Percentiles rank a stretch among this genome's conserved stretches.
Conservation (phyloP, 495 filamentous ascomycete species). For the Tuber brumale region DNA sequence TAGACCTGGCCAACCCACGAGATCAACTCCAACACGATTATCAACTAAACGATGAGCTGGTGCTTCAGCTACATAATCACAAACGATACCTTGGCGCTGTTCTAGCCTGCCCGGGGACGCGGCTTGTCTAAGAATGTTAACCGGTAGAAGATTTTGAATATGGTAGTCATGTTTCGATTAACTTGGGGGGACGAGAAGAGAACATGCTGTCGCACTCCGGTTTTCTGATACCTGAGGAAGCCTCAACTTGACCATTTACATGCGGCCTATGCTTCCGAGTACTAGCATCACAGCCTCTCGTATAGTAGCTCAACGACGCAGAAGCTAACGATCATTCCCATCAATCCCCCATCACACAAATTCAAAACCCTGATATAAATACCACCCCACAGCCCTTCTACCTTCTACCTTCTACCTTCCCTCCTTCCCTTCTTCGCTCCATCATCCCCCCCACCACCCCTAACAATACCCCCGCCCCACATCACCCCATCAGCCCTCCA, state of each 20-base stretch:
- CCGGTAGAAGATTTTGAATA: neutral
- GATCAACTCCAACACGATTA: constrained; percentile 19
- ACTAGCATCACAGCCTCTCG: neutral
- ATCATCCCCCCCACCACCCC: neutral
- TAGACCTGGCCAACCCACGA: constrained; percentile 47
- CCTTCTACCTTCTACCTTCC: neutral
- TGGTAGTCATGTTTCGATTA: neutral
- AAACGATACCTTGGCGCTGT: constrained; percentile 44
- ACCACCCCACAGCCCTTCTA: neutral
- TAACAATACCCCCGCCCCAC: constrained; percentile 22
- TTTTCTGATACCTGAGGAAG: neutral
- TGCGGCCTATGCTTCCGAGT: neutral
- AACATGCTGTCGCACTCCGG: neutral
- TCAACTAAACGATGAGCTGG: constrained; percentile 34
- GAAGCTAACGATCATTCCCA: neutral
- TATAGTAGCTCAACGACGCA: neutral
- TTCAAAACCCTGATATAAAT: neutral
- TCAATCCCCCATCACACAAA: neutral
- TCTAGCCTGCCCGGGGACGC: no score
- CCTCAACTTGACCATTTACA: neutral
- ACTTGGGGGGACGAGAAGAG: neutral
- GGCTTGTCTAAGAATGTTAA: no score
- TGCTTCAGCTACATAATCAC: constrained; percentile 47
- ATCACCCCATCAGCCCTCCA: constrained; percentile 39
- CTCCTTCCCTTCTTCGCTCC: neutral